Evolutionary conservation across 352 stramenopile genomes (phyloP).

Genomic region (Pythium sukuiense): DNA sequence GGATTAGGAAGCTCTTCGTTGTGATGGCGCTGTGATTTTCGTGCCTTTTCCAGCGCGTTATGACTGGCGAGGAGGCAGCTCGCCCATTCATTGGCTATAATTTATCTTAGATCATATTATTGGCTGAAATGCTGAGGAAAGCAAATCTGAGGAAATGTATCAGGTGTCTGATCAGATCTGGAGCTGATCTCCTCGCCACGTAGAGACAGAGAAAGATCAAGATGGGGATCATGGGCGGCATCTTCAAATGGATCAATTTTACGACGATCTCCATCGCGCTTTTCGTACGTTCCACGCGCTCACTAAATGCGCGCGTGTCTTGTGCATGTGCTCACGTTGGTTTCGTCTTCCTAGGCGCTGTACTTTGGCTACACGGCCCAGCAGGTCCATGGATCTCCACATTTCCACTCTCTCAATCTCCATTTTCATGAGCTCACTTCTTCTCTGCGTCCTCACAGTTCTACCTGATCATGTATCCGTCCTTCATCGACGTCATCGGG

Average conservation of each 20-base stretch:
- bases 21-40: not conserved
- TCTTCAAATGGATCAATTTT: constrained; percentile 51
- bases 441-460: constrained; percentile 36
- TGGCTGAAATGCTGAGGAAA: constrained; percentile 22
- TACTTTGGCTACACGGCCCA: constrained; percentile 61
- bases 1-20: constrained; percentile 3
- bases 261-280: constrained; percentile 55
- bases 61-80: constrained; percentile 27
- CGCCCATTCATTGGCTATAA: constrained; percentile 16
- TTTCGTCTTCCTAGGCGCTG: constrained; percentile 30
- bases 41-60: constrained; percentile 17
- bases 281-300: constrained; percentile 41
- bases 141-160: constrained; percentile 11
- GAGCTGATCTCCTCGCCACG: constrained; percentile 4
- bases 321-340: constrained; percentile 11
- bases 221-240: constrained; percentile 26
- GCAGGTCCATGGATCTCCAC: constrained; percentile 34
- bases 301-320: not conserved
- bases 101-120: constrained; percentile 7
- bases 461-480: constrained; percentile 73
- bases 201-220: not conserved
- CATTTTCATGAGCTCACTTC: not conserved
- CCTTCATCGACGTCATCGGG: constrained; percentile 43
- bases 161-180: not conserved
- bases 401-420: not conserved